A percentile compares a stretch with the other conserved stretches of the same genome.
Evolutionary conservation across 2,329 filamentous ascomycete genomes (phyloP).

Genomic region (Nannizzia gypsea): DNA sequence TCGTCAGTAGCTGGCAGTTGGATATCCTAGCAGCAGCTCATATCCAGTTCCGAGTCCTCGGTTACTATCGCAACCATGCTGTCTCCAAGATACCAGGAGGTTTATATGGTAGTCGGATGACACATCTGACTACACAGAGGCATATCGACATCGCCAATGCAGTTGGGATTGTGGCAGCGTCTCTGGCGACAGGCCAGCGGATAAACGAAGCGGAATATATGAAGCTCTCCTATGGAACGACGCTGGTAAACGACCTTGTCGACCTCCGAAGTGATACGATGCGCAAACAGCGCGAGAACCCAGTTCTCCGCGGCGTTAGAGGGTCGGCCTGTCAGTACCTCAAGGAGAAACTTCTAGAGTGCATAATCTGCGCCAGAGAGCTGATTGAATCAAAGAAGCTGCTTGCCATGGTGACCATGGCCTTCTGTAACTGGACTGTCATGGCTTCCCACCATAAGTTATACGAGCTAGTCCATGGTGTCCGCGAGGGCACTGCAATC

Average conservation of each 20-base stretch:
- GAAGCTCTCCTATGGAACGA: slow-evolving; percentile 9
- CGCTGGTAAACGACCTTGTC: slow-evolving; percentile 15
- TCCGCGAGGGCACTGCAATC: too few relatives aligned
- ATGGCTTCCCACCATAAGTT: slow-evolving; percentile 18
- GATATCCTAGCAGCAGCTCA: slow-evolving; percentile 12
- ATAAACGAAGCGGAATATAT: slow-evolving; percentile 10
- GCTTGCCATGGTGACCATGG: slow-evolving; percentile 14
- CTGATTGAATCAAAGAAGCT: slow-evolving; percentile 9
- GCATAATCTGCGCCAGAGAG: neutral
- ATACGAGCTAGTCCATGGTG: slow-evolving; percentile 10
- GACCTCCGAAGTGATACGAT: slow-evolving; percentile 16
- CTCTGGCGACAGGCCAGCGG: slow-evolving; percentile 12
- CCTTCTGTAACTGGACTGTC: slow-evolving; percentile 17
- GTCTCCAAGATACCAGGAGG: slow-evolving; percentile 8
- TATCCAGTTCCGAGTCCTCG: slow-evolving; percentile 17
- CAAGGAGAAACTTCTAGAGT: slow-evolving; percentile 8
- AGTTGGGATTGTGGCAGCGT: slow-evolving; percentile 14
- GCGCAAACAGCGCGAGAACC: slow-evolving; percentile 17
- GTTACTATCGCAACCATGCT: slow-evolving; percentile 17
- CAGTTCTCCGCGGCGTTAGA: slow-evolving; percentile 14
- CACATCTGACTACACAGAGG: slow-evolving; percentile 9
- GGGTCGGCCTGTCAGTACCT: slow-evolving; percentile 15
- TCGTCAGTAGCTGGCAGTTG: slow-evolving; percentile 15
- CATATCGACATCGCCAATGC: slow-evolving; percentile 15
- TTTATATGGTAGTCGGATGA: slow-evolving; percentile 18